Conservation (phyloP, 257 asterid genomes). For the Solanum chmielewskii region DNA sequence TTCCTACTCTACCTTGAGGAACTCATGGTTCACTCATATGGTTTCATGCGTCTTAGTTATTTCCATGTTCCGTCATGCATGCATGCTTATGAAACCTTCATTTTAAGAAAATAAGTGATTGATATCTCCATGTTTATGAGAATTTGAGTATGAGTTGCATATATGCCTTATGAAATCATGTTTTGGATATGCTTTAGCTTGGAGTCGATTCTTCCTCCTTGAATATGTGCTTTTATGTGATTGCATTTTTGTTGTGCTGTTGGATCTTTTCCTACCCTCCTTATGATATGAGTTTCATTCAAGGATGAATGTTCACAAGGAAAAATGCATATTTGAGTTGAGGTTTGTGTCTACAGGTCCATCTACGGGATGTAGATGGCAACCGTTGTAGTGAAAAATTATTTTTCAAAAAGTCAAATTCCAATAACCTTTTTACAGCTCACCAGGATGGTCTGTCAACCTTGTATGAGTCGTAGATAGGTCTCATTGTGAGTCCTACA, state of each 20-base stretch:
- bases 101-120: not conserved
- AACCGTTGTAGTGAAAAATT: not conserved
- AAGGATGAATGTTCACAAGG: not conserved
- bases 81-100: not conserved
- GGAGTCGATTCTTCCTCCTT: not conserved
- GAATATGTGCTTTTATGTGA: not conserved
- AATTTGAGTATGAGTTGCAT: not conserved
- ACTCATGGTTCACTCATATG: not conserved
- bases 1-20: not conserved
- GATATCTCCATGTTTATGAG: not conserved
- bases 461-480: not conserved
- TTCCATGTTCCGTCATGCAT: not conserved
- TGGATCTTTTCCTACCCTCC: not conserved
- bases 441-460: not conserved
- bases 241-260: not conserved
- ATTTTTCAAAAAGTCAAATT: not conserved
- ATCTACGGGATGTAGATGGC: not conserved
- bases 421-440: too few relatives aligned
- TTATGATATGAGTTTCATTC: not conserved
- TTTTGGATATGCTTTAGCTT: not conserved
- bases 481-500: not conserved
- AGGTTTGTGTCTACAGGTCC: not conserved
- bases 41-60: not conserved
- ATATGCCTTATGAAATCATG: not conserved
- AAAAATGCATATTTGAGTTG: not conserved